Base-by-base conservation (phyloP, 306 rosid species). In the Prosopis cineraria region DNA sequence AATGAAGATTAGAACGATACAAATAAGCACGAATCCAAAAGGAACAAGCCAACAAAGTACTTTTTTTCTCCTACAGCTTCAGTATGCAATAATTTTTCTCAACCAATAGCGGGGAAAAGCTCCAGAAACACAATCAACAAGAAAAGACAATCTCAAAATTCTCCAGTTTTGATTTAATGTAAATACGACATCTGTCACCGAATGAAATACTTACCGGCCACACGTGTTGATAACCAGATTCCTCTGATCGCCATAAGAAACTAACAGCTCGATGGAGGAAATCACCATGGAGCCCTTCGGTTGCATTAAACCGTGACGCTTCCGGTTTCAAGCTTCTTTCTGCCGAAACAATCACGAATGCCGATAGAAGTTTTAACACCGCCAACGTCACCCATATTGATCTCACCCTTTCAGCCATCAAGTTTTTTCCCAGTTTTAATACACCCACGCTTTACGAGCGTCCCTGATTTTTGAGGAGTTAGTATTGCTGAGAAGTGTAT, bases 241-340 rank as follows among this genome's bases (percentile, higher is more conserved):
- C 74, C 5, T 64, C 81, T 2, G 97, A 30, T 55, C 87, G 91
- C 98, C 97, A 93, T 43, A 93, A 71, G 92, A 93, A 93, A 82
- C 80, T 85, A n/a, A 80, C 52, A 58, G 91, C 90, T 80, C 34
- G 80, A 52, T 6, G 74, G 50, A 93, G 79, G 72, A 74, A 79
- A 83, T 30, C 80, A 12, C 82, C 44, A 36, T 58, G 78, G 24
- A 25, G n/a, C 6, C 68, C 53, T 33, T 25, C 68, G 0, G 85
- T 75, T 40, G 56, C 93, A 5, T 88, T 78, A 34, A 81, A 77
- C 56, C 63, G 55, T 24, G 85, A 60, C 43, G 39, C 58, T 64
- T 84, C 93, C 73, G 74, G 68, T 78, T 78, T 84, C 84, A 79
- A 33, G 40, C 84, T 73, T 81, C 92, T 84, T 66, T 95, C 98